Evolutionary conservation across 1,139 yeast species (phyloP), one percentile per base, ranked within the genome.

Genomic region (Debaryomyces udenii): DNA sequence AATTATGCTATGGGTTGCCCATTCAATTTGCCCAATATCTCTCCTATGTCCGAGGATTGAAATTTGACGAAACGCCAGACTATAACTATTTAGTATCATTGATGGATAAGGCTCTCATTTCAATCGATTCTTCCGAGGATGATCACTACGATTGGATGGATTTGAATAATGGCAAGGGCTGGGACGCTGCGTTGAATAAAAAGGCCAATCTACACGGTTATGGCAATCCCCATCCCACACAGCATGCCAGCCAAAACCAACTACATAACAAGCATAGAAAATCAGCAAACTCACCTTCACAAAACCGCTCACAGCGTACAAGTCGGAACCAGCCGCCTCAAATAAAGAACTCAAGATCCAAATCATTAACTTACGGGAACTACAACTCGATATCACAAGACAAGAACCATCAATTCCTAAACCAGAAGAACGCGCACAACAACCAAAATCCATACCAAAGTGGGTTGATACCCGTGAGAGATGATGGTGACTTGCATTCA

Each of bases 131-230:
- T 6, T 52, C 51, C 30, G 81, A 77, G 29, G 90, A 83, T 59
- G 86, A 82, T 13, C 84, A 83, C 55, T 86, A 83, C 55, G 94
- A 86, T 59, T 86, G 94, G 94, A 84, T 85, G 91, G 83, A 82
- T 52, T 66, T 86, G 51, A 86, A 86, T 55, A 83, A 83, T 35
- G 94, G 94, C 40, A 78, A 79, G 57, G 94, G 94, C 31, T 86
- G 93, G 93, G 94, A 86, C 64, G 79, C 86, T 20, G 70, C 86
- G 4, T 78, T 85, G 49, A 86, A 85, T 59, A 86, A 84, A 59
- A 86, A 85, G 61, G 89, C 93, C 42, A 86, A 86, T 53, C 64
- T 86, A 46, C 93, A 86, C 62, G 94, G 94, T 9, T 86, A 86
- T 58, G 88, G 88, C 4, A 81, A 81, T 51, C 87, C 87, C 27